Evolutionary conservation across 306 rosid genomes (phyloP), one percentile per base, ranked within the genome.

Genomic region (Vigna trinervia): DNA sequence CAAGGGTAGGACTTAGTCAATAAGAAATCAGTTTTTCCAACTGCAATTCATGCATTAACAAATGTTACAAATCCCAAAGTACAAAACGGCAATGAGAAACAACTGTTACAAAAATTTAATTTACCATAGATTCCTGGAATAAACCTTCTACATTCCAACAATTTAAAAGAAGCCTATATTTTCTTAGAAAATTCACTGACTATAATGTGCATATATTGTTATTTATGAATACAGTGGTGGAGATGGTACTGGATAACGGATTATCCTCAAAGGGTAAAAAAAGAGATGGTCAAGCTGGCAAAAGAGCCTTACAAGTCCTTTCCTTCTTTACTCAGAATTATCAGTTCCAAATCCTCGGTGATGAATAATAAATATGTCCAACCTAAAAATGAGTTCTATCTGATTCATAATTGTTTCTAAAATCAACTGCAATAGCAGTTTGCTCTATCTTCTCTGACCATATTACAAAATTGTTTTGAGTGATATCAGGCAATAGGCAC

Each of bases 401-500:
- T 12, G 9, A 17, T 15, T 45, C 20, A 45, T 46, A 43, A 46
- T 57, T 63, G 45, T 50, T 52, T 54, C 47, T 53, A 53, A 66
- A 66, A 19, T 5, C 30, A 43, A 51, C 12, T 57, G 8, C 17
- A 14, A 17, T 28, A 30, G 17, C 75, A 43, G 43, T 62, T 43
- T 36, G 47, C 38, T 39, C 72, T 41, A 68, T n/a, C 46, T 54
- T 2, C 52, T 57, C 41, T 12, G 46, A 23, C 12, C 28, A 68
- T 50, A 54, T 5, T 17, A 28, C 39, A 63, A 39, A 41, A 3
- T 4, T 4, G 4, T 30, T 30, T 30, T 30, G 34, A 22, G 61
- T 48, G 58, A 69, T 69, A 50, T 48, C 23, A 64, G 45, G 48
- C 61, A 72, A 34, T 62, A 63, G 76, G 20, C 45, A 41, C 62